Base-by-base conservation (phyloP, 2,329 filamentous ascomycete species). In the Talaromyces islandicus region DNA sequence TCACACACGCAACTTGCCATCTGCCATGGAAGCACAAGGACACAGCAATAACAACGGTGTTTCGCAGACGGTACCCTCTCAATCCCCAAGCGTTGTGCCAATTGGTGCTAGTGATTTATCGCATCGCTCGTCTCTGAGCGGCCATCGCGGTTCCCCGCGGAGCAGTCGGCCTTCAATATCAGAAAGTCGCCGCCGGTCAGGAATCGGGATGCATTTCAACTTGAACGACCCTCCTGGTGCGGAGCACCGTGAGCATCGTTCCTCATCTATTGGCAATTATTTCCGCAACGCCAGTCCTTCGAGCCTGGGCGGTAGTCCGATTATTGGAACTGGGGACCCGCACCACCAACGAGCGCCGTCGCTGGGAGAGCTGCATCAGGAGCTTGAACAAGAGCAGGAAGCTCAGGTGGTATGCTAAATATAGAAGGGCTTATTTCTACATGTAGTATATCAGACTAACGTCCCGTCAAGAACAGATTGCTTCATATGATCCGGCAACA, bases 71-170 rank as follows among this genome's bases (percentile, higher is more conserved):
- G 80, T 84, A 54, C 86, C 86, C 51, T 83, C 85, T 41, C 81
- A 88, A 66, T 85, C 85, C 55, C 83, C 60, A 38, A 59, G 53
- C 12, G 53, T 88, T 35, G 85, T 88, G 46, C 82, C 89, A 14
- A 81, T 94, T 10, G 89, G 89, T 70, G 89, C 89, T 56, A 89
- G 89, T 7, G 87, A 91, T 29, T 86, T 89, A 65, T 83, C 83
- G 11, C 69, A 70, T 57, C 73, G 75, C 52, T 70, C 72, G 4
- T 76, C 77, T 21, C 69, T 67, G 24, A 67, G 58, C 51, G 38
- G 54, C 46, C 61, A 56, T 41, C 60, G 52, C 24, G 54, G 65
- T 59, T 74, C 73, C 6, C 41, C 73, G 58, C 72, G 70, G 63
- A 68, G 67, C 56, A 69, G 64, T 53, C 72, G 71, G 56, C 66